phyloP scores from a whole-genome alignment of 495 filamentous ascomycete genomes.

The Tuber borchii region DNA sequence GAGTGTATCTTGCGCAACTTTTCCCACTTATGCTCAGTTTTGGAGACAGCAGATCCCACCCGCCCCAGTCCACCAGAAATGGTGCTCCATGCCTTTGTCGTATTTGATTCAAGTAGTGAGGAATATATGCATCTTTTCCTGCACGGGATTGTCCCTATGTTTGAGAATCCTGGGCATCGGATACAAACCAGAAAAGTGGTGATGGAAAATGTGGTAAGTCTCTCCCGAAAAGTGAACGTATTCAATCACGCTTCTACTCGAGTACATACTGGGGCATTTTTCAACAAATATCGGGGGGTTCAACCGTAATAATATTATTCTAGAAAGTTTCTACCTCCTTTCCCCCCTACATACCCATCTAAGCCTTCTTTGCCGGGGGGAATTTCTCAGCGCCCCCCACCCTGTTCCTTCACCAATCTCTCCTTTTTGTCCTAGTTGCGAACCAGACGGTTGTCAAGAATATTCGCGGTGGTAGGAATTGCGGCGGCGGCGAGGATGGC shows the following conservation, averaged over 20 bases:
- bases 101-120: slow-evolving; percentile 92
- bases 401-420: no score
- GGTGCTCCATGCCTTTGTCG: slow-evolving; percentile 86
- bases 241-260: slow-evolving; percentile 92
- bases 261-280: no score
- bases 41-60: slow-evolving; percentile 78
- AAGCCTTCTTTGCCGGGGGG: no score
- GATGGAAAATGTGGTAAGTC: slow-evolving; percentile 87
- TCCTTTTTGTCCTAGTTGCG: no score
- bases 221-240: slow-evolving; percentile 92
- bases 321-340: no score
- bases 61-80: slow-evolving; percentile 62
- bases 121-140: slow-evolving; percentile 99
- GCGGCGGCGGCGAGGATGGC: no score
- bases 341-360: no score
- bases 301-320: no score
- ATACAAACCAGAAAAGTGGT: slow-evolving; percentile 71
- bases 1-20: slow-evolving; percentile 78
- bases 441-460: no score
- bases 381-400: no score
- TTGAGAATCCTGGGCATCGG: slow-evolving; percentile 76
- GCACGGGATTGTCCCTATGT: slow-evolving; percentile 85
- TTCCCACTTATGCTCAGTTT: slow-evolving; percentile 85
- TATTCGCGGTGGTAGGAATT: no score
- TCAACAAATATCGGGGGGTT: no score